Percentiles rank a stretch among this genome's conserved stretches.
Conservation (phyloP, 2,329 filamentous ascomycete genomes). For the Didymella sp. region DNA sequence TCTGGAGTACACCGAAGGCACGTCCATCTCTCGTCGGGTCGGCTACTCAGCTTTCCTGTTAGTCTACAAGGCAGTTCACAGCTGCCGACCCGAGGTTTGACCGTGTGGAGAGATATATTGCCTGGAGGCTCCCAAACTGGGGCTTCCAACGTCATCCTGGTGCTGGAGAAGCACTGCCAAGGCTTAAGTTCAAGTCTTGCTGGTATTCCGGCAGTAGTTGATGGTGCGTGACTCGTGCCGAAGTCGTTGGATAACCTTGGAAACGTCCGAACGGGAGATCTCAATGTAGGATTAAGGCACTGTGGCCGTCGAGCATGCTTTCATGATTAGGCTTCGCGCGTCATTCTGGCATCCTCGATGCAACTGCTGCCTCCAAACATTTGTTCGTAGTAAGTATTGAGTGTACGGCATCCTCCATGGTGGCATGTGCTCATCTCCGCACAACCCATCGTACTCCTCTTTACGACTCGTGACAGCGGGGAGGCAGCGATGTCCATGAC, state of each 20-base stretch:
- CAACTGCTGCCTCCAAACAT: neutral
- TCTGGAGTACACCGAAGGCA: constrained; percentile 4
- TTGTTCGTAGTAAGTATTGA: neutral
- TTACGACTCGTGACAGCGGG: constrained; percentile 13
- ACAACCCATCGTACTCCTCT: constrained; percentile 1
- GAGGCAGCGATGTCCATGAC: constrained; percentile 14
- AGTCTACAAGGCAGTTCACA: constrained; percentile 1
- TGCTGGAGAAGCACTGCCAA: constrained; percentile 31
- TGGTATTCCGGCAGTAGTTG: constrained; percentile 16
- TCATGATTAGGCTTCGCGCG: neutral
- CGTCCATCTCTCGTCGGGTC: constrained; percentile 10
- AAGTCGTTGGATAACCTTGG: neutral
- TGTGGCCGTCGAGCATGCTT: neutral
- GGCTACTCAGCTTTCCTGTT: constrained; percentile 7
- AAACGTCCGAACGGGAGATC: neutral
- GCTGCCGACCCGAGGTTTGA: constrained; percentile 31
- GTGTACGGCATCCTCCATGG: neutral
- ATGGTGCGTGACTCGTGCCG: constrained; percentile 9
- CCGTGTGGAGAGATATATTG: constrained; percentile 26
- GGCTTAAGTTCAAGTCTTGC: constrained; percentile 25
- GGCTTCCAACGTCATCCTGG: constrained; percentile 25
- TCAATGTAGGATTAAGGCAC: neutral
- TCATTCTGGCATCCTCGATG: neutral
- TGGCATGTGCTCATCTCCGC: constrained; percentile 6
- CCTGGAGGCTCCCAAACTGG: constrained; percentile 16